Conservation (phyloP, 2,329 filamentous ascomycete species). For the Monilinia laxa region DNA sequence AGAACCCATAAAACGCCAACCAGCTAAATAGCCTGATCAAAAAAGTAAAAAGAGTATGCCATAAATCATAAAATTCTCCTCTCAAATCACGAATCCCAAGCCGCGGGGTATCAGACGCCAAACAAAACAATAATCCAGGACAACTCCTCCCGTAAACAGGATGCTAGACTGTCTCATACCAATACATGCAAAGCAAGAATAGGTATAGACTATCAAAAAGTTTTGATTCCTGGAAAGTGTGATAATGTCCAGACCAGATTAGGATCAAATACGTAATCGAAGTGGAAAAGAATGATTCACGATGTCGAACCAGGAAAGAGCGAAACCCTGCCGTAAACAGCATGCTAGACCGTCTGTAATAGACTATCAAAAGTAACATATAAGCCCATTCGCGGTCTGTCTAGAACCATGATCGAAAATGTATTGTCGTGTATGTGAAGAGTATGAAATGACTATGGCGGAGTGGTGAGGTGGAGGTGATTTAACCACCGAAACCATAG, state of each 20-base stretch:
- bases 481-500: constrained; percentile 66
- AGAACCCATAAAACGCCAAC: constrained; percentile 17
- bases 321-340: constrained; percentile 43
- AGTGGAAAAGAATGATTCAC: constrained; percentile 29
- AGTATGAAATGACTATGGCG: constrained; percentile 50
- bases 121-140: constrained; percentile 26
- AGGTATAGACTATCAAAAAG: constrained; percentile 41
- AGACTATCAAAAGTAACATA: constrained; percentile 43
- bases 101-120: constrained; percentile 7
- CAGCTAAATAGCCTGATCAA: constrained; percentile 5
- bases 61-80: constrained; percentile 15
- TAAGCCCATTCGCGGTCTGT: constrained; percentile 30
- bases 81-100: constrained; percentile 4
- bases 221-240: constrained; percentile 28
- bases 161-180: constrained; percentile 40
- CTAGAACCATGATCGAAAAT: constrained; percentile 33
- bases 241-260: constrained; percentile 31
- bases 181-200: background rate
- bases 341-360: constrained; percentile 41
- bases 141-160: constrained; percentile 42
- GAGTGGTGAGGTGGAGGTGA: constrained; percentile 1
- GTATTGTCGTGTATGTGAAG: constrained; percentile 45
- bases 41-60: constrained; percentile 2
- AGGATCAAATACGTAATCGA: constrained; percentile 23
- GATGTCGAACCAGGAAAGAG: constrained; percentile 27